Evolutionary conservation across 1,284 basidiomycete genomes (phyloP), one percentile per base, ranked within the genome.

Genomic region (Cystobasidiaceae sp.): DNA sequence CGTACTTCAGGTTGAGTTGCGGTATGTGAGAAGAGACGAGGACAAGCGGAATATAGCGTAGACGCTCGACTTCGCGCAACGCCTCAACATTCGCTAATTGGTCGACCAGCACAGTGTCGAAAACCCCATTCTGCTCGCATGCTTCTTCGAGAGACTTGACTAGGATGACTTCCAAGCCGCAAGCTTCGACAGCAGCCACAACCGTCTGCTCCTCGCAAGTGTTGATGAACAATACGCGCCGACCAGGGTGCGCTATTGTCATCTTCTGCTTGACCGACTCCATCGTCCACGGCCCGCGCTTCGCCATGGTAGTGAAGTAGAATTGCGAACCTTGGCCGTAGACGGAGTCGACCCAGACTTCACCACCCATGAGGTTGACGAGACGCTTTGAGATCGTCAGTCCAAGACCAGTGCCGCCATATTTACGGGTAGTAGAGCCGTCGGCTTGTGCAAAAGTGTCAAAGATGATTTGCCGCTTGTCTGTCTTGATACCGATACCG

Each of bases 381-480:
- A 99, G 85, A 0, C 94, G 87, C 74, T 97, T 75, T 41, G 78
- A 79, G 67, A 80, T 78, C 4, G 74, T 74, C 66, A 98, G 81
- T n/a, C 94, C 96, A 1, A 97, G 83, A 75, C 96, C 96, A 0
- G 96, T 98, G 49, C 94, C 94, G 70, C 94, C 94, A 73, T 97
- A 97, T 82, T 97, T 96, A 85, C 48, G 28, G 11, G 79, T 80
- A 11, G 78, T 80, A 17, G 78, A 79, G 7, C 79, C 96, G 80
- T 98, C 96, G 0, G 96, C 96, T 76, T 98, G 96, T 73, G 92
- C 93, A 80, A 99, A 99, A 4, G 96, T 98, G 77, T 99, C 94
- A 78, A 98, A 99, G 76, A 99, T 99, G 76, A 98, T 82, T 74
- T 94, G 94, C 68, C 98, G 80, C 81, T 98, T 98, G 78, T 98